These are phyloP conservation scores for Sporobolomyces phaffii DNA, from an alignment of 768 basidiomycete genomes.

Conservation along the genomic window DNA sequence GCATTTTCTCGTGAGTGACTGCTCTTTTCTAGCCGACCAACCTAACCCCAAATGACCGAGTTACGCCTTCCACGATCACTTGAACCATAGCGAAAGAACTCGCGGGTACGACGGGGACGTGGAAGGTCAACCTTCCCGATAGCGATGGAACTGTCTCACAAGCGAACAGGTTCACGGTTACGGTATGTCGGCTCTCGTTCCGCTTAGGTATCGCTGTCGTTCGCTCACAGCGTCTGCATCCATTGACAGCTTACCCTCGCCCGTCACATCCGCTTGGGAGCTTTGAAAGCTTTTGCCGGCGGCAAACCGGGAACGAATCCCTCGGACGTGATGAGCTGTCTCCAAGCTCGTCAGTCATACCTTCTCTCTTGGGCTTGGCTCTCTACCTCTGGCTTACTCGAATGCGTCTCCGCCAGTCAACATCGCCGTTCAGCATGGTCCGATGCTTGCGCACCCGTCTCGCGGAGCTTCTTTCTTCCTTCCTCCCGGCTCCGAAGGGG, in stretches of 20 bases:
- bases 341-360: background rate
- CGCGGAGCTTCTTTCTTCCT: constrained; percentile 22
- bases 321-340: background rate
- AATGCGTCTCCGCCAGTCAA: background rate
- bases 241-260: background rate
- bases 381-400: background rate
- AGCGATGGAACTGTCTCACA: background rate
- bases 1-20: constrained; percentile 4
- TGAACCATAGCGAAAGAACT: background rate
- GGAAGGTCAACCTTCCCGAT: constrained; percentile 8
- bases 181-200: background rate
- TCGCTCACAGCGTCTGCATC: background rate
- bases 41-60: too few species aligned
- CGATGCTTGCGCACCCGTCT: background rate
- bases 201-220: background rate
- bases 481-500: background rate
- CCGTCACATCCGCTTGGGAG: constrained; percentile 10
- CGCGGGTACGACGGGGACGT: background rate
- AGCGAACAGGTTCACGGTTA: constrained; percentile 10
- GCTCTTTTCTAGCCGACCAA: background rate
- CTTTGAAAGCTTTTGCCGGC: background rate
- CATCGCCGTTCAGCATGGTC: constrained; percentile 16
- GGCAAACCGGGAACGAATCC: background rate
- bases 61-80: background rate
- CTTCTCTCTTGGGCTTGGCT: too few species aligned